A percentile compares a stretch with the other conserved stretches of the same genome.
phyloP scores from a whole-genome alignment of 2,329 filamentous ascomycete species.

The Thielaviopsis punctulata region DNA sequence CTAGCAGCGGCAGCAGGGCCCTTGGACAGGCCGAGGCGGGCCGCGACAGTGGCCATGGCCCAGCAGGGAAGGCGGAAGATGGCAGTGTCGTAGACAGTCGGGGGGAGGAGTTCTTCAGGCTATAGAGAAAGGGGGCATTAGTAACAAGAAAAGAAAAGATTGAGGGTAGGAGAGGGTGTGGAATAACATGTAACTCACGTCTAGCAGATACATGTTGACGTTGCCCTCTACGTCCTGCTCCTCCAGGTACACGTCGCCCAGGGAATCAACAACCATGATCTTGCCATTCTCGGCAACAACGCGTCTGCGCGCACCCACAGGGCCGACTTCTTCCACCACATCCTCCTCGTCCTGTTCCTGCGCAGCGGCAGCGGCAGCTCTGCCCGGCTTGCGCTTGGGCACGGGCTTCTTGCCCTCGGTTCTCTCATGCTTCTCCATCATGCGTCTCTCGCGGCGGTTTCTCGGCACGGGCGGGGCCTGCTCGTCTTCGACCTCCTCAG shows the following conservation, averaged over 20 bases:
- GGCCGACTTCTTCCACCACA: constrained; percentile 36
- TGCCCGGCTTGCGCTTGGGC: constrained; percentile 22
- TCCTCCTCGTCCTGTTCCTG: constrained; percentile 24
- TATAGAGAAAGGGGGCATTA: constrained; percentile 20
- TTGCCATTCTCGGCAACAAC: constrained; percentile 93
- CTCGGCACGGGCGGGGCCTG: constrained; percentile 37
- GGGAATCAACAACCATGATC: constrained; percentile 76
- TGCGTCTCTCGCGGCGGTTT: constrained; percentile 74
- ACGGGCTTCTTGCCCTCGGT: constrained; percentile 43
- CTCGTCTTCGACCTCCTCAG: constrained; percentile 22
- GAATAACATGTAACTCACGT: constrained; percentile 40
- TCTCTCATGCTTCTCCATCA: constrained; percentile 71
- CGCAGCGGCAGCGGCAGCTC: constrained; percentile 21
- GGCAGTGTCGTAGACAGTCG: constrained; percentile 67
- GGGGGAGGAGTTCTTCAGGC: constrained; percentile 62
- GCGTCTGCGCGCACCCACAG: constrained; percentile 65
- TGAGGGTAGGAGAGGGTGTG: neutral
- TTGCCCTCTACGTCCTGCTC: constrained; percentile 78
- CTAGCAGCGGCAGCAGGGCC: neutral
- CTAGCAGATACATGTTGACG: constrained; percentile 67
- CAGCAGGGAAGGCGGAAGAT: constrained; percentile 64
- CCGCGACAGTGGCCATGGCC: constrained; percentile 37
- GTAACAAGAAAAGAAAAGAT: neutral
- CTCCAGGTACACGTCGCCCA: constrained; percentile 89
- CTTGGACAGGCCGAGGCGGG: constrained; percentile 24